These are phyloP conservation scores for Phlyctochytrium bullatum DNA, from an alignment of 192 early-diverging fungal genomes.

Conservation along the genomic window DNA sequence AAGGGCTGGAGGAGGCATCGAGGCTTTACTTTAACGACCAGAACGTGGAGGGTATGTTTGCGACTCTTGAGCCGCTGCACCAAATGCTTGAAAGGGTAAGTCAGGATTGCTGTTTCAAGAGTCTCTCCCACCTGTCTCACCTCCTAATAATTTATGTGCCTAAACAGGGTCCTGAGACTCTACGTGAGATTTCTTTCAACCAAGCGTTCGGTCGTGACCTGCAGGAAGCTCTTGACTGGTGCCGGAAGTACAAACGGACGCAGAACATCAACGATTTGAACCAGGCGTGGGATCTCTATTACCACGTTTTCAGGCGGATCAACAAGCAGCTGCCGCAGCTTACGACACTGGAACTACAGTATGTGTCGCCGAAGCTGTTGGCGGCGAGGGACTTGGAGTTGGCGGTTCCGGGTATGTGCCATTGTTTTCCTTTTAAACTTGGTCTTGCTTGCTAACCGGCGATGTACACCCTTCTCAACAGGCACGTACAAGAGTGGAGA, in stretches of 20 bases:
- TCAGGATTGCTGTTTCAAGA: constrained; percentile 11
- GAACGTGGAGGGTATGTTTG: constrained; percentile 86
- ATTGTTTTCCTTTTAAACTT: constrained; percentile 5
- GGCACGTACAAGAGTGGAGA: constrained; percentile 82
- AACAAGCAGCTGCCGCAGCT: constrained; percentile 77
- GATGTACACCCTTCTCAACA: constrained; percentile 35
- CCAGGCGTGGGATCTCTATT: constrained; percentile 93
- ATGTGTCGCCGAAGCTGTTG: constrained; percentile 84
- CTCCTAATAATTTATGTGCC: not conserved
- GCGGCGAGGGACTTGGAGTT: constrained; percentile 82
- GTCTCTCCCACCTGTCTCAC: too few relatives aligned
- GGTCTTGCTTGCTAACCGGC: not conserved
- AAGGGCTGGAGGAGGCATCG: constrained; percentile 86
- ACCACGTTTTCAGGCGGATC: constrained; percentile 76
- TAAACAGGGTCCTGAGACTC: constrained; percentile 75
- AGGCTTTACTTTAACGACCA: constrained; percentile 72
- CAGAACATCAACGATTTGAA: constrained; percentile 80
- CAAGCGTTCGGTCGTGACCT: constrained; percentile 86
- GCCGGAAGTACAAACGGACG: constrained; percentile 70
- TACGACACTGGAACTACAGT: constrained; percentile 80
- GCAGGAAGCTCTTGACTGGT: constrained; percentile 81
- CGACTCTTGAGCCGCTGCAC: constrained; percentile 81
- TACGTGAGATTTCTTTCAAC: constrained; percentile 86
- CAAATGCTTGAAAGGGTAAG: constrained; percentile 74
- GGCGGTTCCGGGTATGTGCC: constrained; percentile 90